Percentiles rank a stretch among this genome's conserved stretches.
These are phyloP conservation scores for Physcomitrium patens DNA, from an alignment of 225 moss, liverwort and hornwort species.

Conservation along the genomic window DNA sequence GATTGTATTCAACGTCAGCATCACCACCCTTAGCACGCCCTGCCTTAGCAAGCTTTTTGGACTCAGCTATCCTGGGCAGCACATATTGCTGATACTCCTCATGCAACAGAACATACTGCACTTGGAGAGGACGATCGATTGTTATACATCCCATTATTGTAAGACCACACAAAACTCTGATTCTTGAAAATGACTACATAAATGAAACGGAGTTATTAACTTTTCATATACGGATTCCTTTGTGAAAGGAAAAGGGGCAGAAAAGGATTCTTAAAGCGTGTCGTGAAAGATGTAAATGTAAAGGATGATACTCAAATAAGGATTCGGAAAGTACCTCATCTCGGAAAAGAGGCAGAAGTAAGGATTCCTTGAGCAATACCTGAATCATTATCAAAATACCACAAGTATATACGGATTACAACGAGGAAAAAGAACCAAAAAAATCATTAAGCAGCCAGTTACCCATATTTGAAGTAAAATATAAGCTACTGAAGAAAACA, in stretches of 20 bases:
- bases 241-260: background rate
- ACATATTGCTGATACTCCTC: constrained; percentile 97
- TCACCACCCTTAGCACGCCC: constrained; percentile 87
- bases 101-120: constrained; percentile 82
- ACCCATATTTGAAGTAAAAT: background rate
- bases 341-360: constrained; percentile 84
- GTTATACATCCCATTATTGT: constrained; percentile 14
- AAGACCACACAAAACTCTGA: background rate
- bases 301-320: background rate
- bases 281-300: background rate
- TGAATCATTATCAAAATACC: constrained; percentile 30
- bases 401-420: background rate
- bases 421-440: background rate
- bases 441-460: background rate
- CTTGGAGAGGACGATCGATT: constrained; percentile 22
- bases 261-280: background rate
- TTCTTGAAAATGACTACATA: background rate
- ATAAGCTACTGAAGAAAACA: constrained; percentile 9
- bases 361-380: constrained; percentile 83
- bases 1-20: constrained; percentile 92
- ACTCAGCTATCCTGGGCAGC: constrained; percentile 90
- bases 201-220: background rate
- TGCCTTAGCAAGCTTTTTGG: constrained; percentile 92
- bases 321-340: constrained; percentile 69
- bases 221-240: background rate